Evolutionary conservation across 352 stramenopile species (phyloP), one percentile per base, ranked within the genome.

Genomic region (Phytophthora sansomeana): DNA sequence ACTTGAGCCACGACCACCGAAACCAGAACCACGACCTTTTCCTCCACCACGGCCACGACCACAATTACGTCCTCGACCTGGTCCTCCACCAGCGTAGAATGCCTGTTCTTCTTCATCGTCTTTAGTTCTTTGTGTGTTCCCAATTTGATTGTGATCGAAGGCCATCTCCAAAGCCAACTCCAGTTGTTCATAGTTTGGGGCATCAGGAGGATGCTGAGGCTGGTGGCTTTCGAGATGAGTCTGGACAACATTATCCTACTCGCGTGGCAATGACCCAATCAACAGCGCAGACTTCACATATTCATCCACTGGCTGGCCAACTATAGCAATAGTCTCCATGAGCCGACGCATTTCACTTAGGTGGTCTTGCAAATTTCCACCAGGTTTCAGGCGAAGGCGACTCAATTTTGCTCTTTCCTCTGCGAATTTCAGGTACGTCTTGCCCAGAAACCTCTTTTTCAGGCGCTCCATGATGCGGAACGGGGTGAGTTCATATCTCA

Each of bases 171-270:
- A 16, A 28, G 55, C 55, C 2, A 32, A 43, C n/a, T 55, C 55
- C 16, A 54, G 28, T 21, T 55, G 30, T 19, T 63, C 55, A 55
- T 55, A 54, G 24, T 54, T 63, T 11, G 55, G 55, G 1, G 42
- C 42, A 21, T 63, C 41, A 39, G 54, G 7, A 24, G n/a, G 5
- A 44, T 63, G 1, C 24, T 28, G 29, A 4, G 42, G 43, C 14
- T 33, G 28, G 30, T 63, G 55, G 6, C 26, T 53, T 4, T 30
- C 41, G 4, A 63, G 30, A 29, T 48, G 47, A 5, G 42, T 63
- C 19, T 63, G n/a, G 7, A 63, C 42, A 5, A 54, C 55, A 26
- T 63, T 11, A 19, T 63, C 42, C 32, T 55, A 63, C 6, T 54
- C 30, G 7, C 33, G 32, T 10, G 43, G 39, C 9, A 60, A 24